Base-by-base conservation (phyloP, 2,329 filamentous ascomycete species). In the Aspergillus awamori region DNA sequence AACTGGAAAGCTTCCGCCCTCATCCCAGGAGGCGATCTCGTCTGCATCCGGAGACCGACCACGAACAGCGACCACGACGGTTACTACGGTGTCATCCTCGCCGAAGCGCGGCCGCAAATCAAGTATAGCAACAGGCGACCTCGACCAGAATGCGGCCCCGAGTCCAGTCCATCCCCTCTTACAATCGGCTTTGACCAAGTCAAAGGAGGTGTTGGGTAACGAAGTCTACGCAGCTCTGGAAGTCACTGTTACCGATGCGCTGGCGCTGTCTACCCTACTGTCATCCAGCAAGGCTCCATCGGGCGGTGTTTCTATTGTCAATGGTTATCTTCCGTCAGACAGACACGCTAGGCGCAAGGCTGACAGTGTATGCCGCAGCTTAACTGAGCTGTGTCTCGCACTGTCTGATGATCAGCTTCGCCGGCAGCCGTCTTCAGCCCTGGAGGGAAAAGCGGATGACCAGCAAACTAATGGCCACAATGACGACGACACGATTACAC, bases 351-450 rank as follows among this genome's bases (percentile, higher is more conserved):
- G 93, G 53, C 87, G 94, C 64, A 97, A 97, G 76, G 92, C 92
- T 28, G 94, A 99, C 73, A 93, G 90, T 71, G 87, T 99, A 73
- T 98, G 95, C 74, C 89, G 94, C 57, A 95, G 91, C 71, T 80
- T 99, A 66, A 98, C 94, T 0, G 95, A 99, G 76, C 83, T 99
- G 6, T 97, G 92, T 72, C 85, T 99, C 59, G 91, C 93, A 0
- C 80, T 99, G 57, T 88, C 88, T 30, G 90, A 91, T 64, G 85
- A 87, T 43, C 71, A 75, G 28, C 58, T 74, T 52, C 69, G 68
- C 30, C 70, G 65, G 45, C 68, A 69, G 53, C 74, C 70, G 49
- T 70, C 69, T n/a, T 69, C 65, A 5, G 76, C 71, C 48, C 68
- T 69, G 53, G 74, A 74, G 48, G 65, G 67, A 41, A 58, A 52